Conservation (phyloP, 441 rosid species). For the Jatropha podagrica region DNA sequence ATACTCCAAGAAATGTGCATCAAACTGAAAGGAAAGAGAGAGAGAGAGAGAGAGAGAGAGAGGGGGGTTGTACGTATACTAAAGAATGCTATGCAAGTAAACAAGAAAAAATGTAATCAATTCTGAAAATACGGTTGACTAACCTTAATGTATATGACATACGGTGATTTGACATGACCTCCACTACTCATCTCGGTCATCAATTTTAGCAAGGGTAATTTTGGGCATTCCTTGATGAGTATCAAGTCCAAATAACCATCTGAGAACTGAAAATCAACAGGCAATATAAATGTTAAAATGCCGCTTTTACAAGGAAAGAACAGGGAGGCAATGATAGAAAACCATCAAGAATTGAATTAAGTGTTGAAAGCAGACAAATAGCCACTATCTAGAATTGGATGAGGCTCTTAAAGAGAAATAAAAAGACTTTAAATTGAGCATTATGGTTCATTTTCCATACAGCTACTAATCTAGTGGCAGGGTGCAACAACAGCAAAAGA, state of each 20-base stretch:
- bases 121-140: slow-evolving; percentile 13
- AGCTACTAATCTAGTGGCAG: background rate
- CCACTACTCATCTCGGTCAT: slow-evolving; percentile 62
- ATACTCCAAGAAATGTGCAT: background rate
- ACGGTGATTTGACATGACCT: slow-evolving; percentile 66
- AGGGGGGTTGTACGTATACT: background rate
- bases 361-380: slow-evolving; percentile 5
- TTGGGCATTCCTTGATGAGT: slow-evolving; percentile 59
- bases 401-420: background rate
- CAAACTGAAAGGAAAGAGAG: background rate
- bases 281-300: slow-evolving; percentile 6
- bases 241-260: slow-evolving; percentile 90
- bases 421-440: background rate
- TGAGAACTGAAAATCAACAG: slow-evolving; percentile 57
- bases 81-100: background rate
- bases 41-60: too few species aligned
- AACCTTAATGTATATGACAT: slow-evolving; percentile 73
- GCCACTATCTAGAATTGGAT: background rate
- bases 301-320: slow-evolving; percentile 5
- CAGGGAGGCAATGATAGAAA: slow-evolving; percentile 1
- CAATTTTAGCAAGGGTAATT: slow-evolving; percentile 51
- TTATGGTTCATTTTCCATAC: background rate
- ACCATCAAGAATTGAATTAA: background rate
- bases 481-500: background rate
- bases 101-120: background rate